These are phyloP conservation scores for Teunomyces tritomae DNA, from an alignment of 805 yeast genomes.

Conservation along the genomic window DNA sequence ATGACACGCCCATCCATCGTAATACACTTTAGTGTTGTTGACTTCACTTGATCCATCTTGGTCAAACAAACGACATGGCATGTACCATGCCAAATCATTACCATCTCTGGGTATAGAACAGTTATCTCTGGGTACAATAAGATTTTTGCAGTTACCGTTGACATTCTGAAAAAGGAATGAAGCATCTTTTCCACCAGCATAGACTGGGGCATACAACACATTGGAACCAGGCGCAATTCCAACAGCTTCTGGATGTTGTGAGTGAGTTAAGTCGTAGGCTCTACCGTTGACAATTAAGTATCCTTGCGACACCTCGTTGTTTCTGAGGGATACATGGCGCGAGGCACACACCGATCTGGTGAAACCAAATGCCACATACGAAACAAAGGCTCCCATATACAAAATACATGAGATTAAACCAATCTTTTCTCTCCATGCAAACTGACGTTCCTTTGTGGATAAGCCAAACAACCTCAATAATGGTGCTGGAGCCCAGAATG, in stretches of 20 bases:
- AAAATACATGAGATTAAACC: constrained; percentile 77
- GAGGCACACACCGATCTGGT: constrained; percentile 73
- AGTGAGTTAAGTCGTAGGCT: constrained; percentile 66
- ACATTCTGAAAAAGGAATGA: constrained; percentile 86
- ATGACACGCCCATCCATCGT: constrained; percentile 90
- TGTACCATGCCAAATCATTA: constrained; percentile 85
- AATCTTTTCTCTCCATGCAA: constrained; percentile 97
- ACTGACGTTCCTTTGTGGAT: constrained; percentile 74
- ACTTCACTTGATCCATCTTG: constrained; percentile 72
- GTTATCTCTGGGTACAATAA: constrained; percentile 67
- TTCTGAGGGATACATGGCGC: constrained; percentile 47
- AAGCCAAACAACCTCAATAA: constrained; percentile 71
- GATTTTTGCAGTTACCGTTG: constrained; percentile 81
- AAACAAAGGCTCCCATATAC: constrained; percentile 72
- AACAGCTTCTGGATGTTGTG: constrained; percentile 78
- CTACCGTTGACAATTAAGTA: constrained; percentile 78
- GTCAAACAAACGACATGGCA: constrained; percentile 77
- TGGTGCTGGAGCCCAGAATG: constrained; percentile 92
- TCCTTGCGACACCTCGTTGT: constrained; percentile 57
- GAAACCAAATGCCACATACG: constrained; percentile 88
- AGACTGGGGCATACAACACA: constrained; percentile 76
- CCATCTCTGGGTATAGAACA: constrained; percentile 66
- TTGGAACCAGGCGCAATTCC: constrained; percentile 73
- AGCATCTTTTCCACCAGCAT: constrained; percentile 87
- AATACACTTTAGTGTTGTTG: constrained; percentile 60